These are phyloP conservation scores for Tulasnella sp. DNA, from an alignment of 768 basidiomycete genomes.

Conservation along the genomic window DNA sequence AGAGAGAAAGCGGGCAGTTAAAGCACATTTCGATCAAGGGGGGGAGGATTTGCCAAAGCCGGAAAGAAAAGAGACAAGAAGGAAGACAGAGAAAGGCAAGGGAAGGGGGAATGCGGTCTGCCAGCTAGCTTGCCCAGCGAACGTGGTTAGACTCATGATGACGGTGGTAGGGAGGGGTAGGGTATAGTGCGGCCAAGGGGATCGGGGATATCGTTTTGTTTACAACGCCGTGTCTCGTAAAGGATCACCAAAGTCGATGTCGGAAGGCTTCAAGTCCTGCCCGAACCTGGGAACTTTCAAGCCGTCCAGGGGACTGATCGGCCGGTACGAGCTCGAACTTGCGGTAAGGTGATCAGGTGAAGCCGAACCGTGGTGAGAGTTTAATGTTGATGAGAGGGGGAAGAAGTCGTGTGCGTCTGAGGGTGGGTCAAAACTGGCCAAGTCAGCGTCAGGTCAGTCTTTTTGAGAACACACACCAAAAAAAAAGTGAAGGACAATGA, in stretches of 20 bases:
- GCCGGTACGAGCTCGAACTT: conserved; percentile 11
- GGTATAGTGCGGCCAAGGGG: background rate
- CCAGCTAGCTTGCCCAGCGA: background rate
- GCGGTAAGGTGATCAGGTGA: background rate
- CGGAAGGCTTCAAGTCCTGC: background rate
- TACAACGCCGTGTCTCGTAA: background rate
- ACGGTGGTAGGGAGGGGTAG: conserved; percentile 1
- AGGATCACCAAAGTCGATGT: conserved; percentile 16
- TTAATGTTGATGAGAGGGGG: conserved; percentile 19
- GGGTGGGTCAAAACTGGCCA: conserved; percentile 23
- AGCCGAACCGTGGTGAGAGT: background rate
- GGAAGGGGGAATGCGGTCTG: background rate
- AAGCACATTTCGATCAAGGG: background rate
- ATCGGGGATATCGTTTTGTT: background rate
- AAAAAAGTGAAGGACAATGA: background rate
- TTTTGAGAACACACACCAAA: background rate
- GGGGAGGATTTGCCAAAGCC: background rate
- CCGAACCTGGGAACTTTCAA: conserved; percentile 3
- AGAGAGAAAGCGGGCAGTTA: background rate
- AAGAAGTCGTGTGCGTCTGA: conserved; percentile 24
- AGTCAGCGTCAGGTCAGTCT: conserved; percentile 21
- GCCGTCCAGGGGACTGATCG: background rate
- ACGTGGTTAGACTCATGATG: background rate
- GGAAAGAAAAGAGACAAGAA: background rate
- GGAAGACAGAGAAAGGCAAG: background rate